A percentile compares a stretch with the other conserved stretches of the same genome.
Evolutionary conservation across 169 alveolate genomes (phyloP).

Genomic region (Eimeria mitis): DNA sequence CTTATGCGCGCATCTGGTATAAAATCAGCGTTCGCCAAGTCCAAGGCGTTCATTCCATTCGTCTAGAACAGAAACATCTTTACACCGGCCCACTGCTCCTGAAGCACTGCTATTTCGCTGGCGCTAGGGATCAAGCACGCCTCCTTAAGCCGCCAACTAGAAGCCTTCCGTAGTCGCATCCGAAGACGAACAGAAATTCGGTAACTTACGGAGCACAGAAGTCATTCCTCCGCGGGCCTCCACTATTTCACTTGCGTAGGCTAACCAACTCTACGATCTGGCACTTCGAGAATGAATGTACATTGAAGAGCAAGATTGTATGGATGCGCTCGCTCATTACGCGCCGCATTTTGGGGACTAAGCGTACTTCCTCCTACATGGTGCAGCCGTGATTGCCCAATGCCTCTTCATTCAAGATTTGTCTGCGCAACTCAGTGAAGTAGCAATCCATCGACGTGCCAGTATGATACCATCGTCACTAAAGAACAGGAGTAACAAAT

Average conservation of each 20-base stretch:
- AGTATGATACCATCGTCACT: background rate
- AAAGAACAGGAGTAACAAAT: no score
- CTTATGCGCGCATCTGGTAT: background rate
- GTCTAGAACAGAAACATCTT: no score
- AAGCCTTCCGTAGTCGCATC: background rate
- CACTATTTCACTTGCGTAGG: background rate
- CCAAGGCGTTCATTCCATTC: background rate
- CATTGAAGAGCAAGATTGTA: background rate
- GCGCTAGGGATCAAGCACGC: background rate
- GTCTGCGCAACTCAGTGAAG: background rate
- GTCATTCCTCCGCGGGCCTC: no score
- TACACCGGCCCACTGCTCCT: background rate
- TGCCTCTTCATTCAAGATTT: background rate
- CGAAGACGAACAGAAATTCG: background rate
- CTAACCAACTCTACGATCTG: background rate
- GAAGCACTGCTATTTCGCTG: background rate
- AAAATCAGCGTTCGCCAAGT: background rate
- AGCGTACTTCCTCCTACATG: background rate
- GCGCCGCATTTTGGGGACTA: background rate
- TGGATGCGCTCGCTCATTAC: background rate
- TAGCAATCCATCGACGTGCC: background rate
- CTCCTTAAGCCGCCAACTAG: background rate
- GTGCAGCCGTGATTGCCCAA: background rate
- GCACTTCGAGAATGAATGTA: background rate
- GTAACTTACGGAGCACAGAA: background rate